phyloP scores from a whole-genome alignment of 1,139 yeast species.

The Hyphopichia pseudoburtonii region DNA sequence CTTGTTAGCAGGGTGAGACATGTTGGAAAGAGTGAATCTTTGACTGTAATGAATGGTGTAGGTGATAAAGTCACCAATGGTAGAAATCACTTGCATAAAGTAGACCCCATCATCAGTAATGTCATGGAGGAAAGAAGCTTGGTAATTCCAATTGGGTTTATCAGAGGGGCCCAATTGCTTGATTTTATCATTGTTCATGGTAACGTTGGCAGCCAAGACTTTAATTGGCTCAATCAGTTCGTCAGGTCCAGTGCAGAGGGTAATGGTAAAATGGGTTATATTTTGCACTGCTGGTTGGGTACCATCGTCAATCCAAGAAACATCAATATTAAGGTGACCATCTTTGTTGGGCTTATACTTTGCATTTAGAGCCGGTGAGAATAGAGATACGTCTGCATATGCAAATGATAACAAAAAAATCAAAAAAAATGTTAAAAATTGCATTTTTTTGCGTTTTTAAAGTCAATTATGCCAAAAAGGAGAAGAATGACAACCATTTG shows the following conservation, averaged over 20 bases:
- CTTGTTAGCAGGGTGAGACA: background rate
- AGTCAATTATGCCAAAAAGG: background rate
- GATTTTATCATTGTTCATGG: background rate
- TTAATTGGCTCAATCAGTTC: conserved; percentile 9
- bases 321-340: background rate
- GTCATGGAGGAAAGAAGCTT: background rate
- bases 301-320: background rate
- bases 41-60: conserved; percentile 5
- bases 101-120: conserved; percentile 1
- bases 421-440: too few relatives aligned
- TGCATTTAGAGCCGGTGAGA: background rate
- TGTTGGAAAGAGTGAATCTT: conserved; percentile 1
- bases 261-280: conserved; percentile 6
- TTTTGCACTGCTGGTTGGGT: background rate
- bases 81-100: conserved; percentile 5
- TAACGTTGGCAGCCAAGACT: background rate
- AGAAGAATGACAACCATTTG: background rate
- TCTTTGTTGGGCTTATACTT: background rate
- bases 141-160: background rate
- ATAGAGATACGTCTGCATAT: background rate
- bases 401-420: too few relatives aligned
- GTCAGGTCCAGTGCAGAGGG: conserved; percentile 13
- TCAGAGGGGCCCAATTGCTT: background rate
- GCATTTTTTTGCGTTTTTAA: background rate
- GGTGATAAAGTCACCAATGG: conserved; percentile 2